Base-by-base conservation (phyloP, 495 filamentous ascomycete genomes). In the Penicillium manginii region DNA sequence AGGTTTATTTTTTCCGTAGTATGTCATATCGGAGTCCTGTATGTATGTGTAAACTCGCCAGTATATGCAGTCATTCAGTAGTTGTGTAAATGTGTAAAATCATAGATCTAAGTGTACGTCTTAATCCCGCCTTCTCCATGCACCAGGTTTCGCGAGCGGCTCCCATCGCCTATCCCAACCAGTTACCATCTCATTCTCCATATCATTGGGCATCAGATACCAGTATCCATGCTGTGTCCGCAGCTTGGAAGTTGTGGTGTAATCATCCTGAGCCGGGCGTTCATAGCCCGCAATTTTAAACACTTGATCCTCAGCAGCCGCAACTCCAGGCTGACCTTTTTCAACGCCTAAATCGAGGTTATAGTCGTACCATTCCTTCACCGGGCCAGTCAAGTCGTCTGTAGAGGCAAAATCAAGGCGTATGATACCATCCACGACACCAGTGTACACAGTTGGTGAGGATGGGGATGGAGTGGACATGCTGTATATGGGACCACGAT, bases 381-480 rank as follows among this genome's bases (percentile, higher is more conserved):
- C 19, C 1, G 68, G 50, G 12, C 75, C 74, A 3, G 66, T 63
- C 33, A 79, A 37, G 43, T 81, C 78, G 60, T 79, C 77, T 1
- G 75, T 78, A 0, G 77, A 80, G 7, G 74, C 75, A 63, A 87
- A 80, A 42, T 84, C 81, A 2, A 88, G 67, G 21, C 81, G 76
- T 6, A 85, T 55, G 2, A 87, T 70, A 0, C 74, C 72, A 49
- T 80, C 76, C 48, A 81, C 80, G 15, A 86, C 64, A 10, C 85
- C 85, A 15, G 81, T 78, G 66, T 83, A 88, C n/a, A 87, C 64
- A 15, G 77, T 81, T 18, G 83, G 77, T 1, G 83, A 86, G 29
- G 66, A 71, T 1, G 78, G 63, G 2, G 84, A 86, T 1, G 85
- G 83, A 3, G 79, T 77, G 12, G 82, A 84, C 65, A 88, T 78